phyloP scores from a whole-genome alignment of 441 rosid genomes.

The Omphalea diandra region DNA sequence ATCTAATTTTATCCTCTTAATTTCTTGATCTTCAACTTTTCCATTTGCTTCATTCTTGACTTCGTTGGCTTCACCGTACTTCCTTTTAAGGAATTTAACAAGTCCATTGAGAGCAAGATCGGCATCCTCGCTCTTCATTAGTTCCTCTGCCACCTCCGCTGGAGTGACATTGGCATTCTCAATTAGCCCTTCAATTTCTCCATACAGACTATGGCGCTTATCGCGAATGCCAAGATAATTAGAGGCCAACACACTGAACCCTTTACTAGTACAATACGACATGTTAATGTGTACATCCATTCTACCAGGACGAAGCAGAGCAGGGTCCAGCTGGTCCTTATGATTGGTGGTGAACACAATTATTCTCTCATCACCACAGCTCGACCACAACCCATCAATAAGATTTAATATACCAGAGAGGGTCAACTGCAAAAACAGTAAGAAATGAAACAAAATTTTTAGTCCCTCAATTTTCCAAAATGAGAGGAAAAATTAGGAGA shows the following conservation, averaged over 20 bases:
- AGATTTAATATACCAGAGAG: not conserved
- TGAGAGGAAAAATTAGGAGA: no score
- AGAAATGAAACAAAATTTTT: not conserved
- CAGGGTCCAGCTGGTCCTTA: not conserved
- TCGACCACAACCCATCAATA: not conserved
- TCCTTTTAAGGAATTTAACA: not conserved
- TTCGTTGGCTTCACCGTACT: not conserved
- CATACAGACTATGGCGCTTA: not conserved
- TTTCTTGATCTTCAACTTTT: not conserved
- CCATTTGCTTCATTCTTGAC: not conserved
- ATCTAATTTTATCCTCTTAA: not conserved
- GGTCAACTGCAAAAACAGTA: not conserved
- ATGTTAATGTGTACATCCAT: not conserved
- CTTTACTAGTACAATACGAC: not conserved
- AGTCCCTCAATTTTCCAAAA: not conserved
- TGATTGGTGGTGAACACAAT: not conserved
- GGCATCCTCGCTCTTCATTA: not conserved
- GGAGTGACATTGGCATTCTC: not conserved
- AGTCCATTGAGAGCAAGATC: not conserved
- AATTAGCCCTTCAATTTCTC: conserved; percentile 1
- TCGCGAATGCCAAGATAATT: not conserved
- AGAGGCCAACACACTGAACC: not conserved
- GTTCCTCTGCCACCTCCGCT: not conserved
- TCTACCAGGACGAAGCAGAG: not conserved
- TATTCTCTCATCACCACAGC: not conserved